Percentiles rank a stretch among this genome's conserved stretches.
These are phyloP conservation scores for Microcera coccophila DNA, from an alignment of 2,329 filamentous ascomycete genomes.

Conservation along the genomic window DNA sequence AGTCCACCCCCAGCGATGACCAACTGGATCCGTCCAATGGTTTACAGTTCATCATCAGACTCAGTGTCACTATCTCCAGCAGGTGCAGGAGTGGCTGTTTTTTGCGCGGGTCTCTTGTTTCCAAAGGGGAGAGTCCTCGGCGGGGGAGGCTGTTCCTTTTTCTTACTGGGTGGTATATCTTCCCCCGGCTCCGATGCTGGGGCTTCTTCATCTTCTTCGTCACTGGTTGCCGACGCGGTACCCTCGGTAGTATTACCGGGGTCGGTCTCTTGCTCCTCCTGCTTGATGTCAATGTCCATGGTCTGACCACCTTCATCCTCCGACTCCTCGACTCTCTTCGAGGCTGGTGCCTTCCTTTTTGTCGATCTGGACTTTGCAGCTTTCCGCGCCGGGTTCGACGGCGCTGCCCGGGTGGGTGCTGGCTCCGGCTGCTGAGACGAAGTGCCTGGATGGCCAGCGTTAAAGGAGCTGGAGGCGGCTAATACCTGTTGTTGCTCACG, in stretches of 20 bases:
- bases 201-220: conserved; percentile 35
- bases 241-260: conserved; percentile 39
- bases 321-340: conserved; percentile 37
- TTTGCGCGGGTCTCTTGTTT: conserved; percentile 31
- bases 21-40: too few relatives aligned
- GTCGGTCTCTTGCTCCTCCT: conserved; percentile 38
- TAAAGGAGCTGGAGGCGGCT: conserved; percentile 40
- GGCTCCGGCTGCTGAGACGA: conserved; percentile 26
- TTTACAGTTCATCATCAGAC: conserved; percentile 54
- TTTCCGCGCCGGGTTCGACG: conserved; percentile 26
- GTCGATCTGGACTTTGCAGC: conserved; percentile 37
- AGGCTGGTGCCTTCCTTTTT: conserved; percentile 49
- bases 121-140: conserved; percentile 45
- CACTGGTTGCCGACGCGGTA: conserved; percentile 41
- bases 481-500: conserved; percentile 66
- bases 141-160: conserved; percentile 32
- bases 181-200: conserved; percentile 5
- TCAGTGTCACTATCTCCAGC: conserved; percentile 45
- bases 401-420: conserved; percentile 6
- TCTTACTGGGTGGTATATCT: conserved; percentile 18
- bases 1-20: too few relatives aligned
- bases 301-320: conserved; percentile 44
- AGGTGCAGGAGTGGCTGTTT: conserved; percentile 18
- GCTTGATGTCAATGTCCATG: conserved; percentile 47
- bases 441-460: conserved; percentile 28